These are phyloP conservation scores for Debaryomycetaceae sp. DNA, from an alignment of 1,139 yeast genomes.

Conservation along the genomic window DNA sequence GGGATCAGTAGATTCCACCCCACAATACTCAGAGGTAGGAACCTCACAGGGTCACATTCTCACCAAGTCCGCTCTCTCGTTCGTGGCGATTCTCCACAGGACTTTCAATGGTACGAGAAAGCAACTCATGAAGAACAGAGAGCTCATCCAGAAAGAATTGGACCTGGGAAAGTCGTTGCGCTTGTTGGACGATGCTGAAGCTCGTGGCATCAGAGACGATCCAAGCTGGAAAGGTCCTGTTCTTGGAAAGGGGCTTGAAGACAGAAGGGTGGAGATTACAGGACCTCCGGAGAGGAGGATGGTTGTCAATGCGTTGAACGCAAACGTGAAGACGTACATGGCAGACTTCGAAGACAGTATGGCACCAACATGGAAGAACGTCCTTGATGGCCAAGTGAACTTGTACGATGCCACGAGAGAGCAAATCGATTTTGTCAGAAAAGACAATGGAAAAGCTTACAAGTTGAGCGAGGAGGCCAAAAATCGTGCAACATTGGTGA, in stretches of 20 bases:
- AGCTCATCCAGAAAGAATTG: slow-evolving; percentile 9
- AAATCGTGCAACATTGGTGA: slow-evolving; percentile 12
- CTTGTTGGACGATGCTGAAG: slow-evolving; percentile 9
- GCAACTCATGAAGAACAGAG: slow-evolving; percentile 11
- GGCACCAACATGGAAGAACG: slow-evolving; percentile 16
- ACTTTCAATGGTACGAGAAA: slow-evolving; percentile 13
- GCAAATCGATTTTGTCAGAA: slow-evolving; percentile 12
- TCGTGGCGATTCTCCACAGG: slow-evolving; percentile 14
- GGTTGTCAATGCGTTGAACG: slow-evolving; percentile 17
- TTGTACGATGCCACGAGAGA: slow-evolving; percentile 15
- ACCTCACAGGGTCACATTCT: slow-evolving; percentile 15
- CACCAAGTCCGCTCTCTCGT: slow-evolving; percentile 13
- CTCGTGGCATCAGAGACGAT: slow-evolving; percentile 8
- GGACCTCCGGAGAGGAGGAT: slow-evolving; percentile 19
- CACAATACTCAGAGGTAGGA: slow-evolving; percentile 8
- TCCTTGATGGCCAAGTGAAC: slow-evolving; percentile 15
- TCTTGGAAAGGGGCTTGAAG: slow-evolving; percentile 14
- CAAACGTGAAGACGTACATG: slow-evolving; percentile 18
- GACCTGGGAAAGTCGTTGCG: slow-evolving; percentile 11
- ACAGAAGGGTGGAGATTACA: slow-evolving; percentile 17
- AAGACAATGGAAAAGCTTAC: slow-evolving; percentile 11
- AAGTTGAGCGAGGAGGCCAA: slow-evolving; percentile 11
- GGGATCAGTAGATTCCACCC: slow-evolving; percentile 8
- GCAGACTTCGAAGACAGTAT: slow-evolving; percentile 16
- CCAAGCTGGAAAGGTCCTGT: slow-evolving; percentile 15